Base-by-base conservation (phyloP, 176 grass and related monocot genomes). In the Juncus inflexus region DNA sequence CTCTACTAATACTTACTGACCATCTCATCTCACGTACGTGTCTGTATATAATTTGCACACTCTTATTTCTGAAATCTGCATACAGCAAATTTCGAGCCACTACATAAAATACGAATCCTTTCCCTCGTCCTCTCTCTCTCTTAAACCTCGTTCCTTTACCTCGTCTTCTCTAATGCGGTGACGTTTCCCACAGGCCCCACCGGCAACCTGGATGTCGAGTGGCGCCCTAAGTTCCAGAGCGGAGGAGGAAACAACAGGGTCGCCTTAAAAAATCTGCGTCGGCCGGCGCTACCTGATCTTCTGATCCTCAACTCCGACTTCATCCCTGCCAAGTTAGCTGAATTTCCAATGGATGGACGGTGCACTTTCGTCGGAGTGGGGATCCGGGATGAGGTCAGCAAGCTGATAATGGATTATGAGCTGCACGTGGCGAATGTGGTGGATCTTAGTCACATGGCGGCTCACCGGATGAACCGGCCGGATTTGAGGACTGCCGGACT, bases 161-260 rank as follows among this genome's bases (percentile, higher is more conserved):
- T 47, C 43, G 9, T 9, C 9, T 9, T 47, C 43, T 47, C 43
- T 47, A 47, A 47, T 47, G 43, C 10, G 7, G 12, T 69, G 35
- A 39, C 6, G 40, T 65, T 83, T 58, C 63, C 38, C 10, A 43
- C 36, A 42, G 11, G 35, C 59, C 58, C 81, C 40, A 19, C 77
- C 78, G 86, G 77, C 42, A 86, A 86, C 35, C 40, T 95, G 10
- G 90, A 86, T 63, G 61, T 81, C 66, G 83, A 95, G 77, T 90
- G 90, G 84, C 78, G 78, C 37, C 81, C 87, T 14, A 49, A 40
- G 47, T 63, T 16, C 69, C 3, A 6, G 42, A 35, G 6, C 43
- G 39, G 37, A 60, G 5, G 39, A 7, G n/a, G 35, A 1, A 68
- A 66, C 28, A 84, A 90, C 58, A 75, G 53, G 6, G 69, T 75